Evolutionary conservation across 1,284 basidiomycete genomes (phyloP), one percentile per base, ranked within the genome.

Genomic region (Pseudozyma pruni): DNA sequence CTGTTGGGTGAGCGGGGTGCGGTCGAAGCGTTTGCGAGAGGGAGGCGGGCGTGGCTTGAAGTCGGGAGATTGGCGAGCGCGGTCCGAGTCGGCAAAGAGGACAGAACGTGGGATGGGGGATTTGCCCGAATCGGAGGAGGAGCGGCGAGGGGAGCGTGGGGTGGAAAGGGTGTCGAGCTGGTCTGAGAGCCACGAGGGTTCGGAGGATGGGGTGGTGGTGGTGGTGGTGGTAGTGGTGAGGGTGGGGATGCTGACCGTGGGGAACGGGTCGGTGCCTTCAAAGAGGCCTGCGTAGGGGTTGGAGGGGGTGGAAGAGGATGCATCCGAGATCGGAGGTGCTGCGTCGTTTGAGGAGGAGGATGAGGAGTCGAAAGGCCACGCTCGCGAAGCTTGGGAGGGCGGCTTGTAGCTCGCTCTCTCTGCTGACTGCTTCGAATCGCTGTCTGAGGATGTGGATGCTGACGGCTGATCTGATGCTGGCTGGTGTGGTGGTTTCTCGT

Each of bases 201-300:
- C 33, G 22, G 37, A 34, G 2, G 48, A 43, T 2, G 42, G 4
- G 10, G 48, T 2, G n/a, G 32, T 17, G 13, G 50, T 6, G 27
- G 37, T 27, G 10, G 35, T 3, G 10, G 53, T 37, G 4, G 49
- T 25, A 20, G n/a, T n/a, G 37, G n/a, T 20, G 23, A 50, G 43
- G 9, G 37, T 52, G 23, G 59, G 55, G 1, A 42, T 20, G 0
- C 8, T 7, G 20, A 45, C 40, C 6, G 46, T 70, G 14, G 70
- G 70, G 44, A 68, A 72, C 7, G 70, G 52, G 31, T 72, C 53
- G 11, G 8, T 31, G 17, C 64, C 70, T 20, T 58, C 51, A 20
- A 72, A 57, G 1, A 72, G 44, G 8, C 59, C 70, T 11, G 41
- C 38, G 33, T 67, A 72, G 0, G 69, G 69, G 16, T 67, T 67